A percentile compares a stretch with the other conserved stretches of the same genome.
Evolutionary conservation across 2,329 filamentous ascomycete genomes (phyloP).

Genomic region (Aspergillus neoniger): DNA sequence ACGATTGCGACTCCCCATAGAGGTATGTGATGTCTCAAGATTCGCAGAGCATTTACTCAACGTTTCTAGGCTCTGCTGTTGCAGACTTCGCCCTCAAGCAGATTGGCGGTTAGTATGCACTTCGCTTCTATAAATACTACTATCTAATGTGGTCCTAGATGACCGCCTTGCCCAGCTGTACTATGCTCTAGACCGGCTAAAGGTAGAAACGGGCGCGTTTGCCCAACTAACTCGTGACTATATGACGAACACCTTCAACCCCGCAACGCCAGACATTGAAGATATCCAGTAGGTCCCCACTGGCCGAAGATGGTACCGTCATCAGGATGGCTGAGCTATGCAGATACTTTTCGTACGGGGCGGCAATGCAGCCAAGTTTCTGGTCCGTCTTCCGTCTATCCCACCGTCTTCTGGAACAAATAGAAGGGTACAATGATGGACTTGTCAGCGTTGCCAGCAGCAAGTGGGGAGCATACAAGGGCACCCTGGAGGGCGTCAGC

Average conservation of each 20-base stretch:
- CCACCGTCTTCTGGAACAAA: constrained; percentile 54
- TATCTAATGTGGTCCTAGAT: constrained; percentile 26
- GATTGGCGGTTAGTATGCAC: constrained; percentile 52
- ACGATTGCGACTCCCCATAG: constrained; percentile 64
- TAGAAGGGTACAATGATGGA: constrained; percentile 64
- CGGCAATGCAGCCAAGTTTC: constrained; percentile 56
- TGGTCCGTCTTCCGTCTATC: constrained; percentile 61
- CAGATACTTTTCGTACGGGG: constrained; percentile 66
- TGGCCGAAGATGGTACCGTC: neutral
- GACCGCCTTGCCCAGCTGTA: constrained; percentile 58
- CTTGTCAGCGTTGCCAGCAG: constrained; percentile 62
- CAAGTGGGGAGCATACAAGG: constrained; percentile 64
- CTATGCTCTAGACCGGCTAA: constrained; percentile 55
- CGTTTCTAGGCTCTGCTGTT: constrained; percentile 54
- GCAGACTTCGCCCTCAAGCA: constrained; percentile 63
- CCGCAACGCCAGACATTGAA: constrained; percentile 56
- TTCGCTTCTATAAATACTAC: neutral
- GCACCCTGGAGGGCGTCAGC: constrained; percentile 63
- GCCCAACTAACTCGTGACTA: constrained; percentile 62
- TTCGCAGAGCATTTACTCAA: constrained; percentile 14
- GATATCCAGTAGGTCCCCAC: constrained; percentile 47
- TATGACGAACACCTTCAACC: constrained; percentile 62
- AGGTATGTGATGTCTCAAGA: constrained; percentile 35
- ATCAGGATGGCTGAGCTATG: constrained; percentile 13
- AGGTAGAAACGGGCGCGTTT: constrained; percentile 62